phyloP scores from a whole-genome alignment of 2,329 filamentous ascomycete genomes.

The Neodidymelliopsis sp. region DNA sequence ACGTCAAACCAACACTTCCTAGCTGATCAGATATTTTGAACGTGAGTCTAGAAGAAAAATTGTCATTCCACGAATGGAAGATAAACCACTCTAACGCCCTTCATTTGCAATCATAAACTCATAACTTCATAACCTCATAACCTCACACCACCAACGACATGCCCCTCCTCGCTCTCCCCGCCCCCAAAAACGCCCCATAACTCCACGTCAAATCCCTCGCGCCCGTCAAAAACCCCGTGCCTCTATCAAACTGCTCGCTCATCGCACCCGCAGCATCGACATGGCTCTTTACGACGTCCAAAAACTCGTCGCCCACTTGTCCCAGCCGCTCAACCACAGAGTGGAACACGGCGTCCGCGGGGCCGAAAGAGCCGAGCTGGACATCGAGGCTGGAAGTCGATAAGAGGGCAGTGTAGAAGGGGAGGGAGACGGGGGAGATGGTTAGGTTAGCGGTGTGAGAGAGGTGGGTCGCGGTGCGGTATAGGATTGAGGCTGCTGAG shows the following conservation, averaged over 20 bases:
- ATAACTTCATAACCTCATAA: no score
- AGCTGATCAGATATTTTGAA: no score
- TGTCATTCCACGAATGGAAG: no score
- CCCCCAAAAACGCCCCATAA: conserved; percentile 53
- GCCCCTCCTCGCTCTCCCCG: conserved; percentile 47
- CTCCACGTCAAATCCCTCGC: conserved; percentile 56
- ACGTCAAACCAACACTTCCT: no score
- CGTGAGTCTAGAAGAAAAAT: no score
- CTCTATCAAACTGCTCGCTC: conserved; percentile 55
- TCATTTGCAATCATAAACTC: no score
- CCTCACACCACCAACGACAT: no score
- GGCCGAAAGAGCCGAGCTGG: conserved; percentile 33
- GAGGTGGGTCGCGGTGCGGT: conserved; percentile 46
- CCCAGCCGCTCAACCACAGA: conserved; percentile 43
- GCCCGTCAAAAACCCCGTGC: conserved; percentile 50
- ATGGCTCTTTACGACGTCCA: conserved; percentile 51
- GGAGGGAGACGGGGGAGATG: conserved; percentile 39
- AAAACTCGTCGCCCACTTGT: conserved; percentile 50
- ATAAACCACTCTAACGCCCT: no score
- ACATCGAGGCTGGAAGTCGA: conserved; percentile 32
- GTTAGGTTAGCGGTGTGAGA: conserved; percentile 35
- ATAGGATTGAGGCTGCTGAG: conserved; percentile 51
- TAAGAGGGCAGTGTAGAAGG: conserved; percentile 50
- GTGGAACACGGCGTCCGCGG: conserved; percentile 39
- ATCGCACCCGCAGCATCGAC: conserved; percentile 48